A percentile compares a stretch with the other conserved stretches of the same genome.
phyloP scores from a whole-genome alignment of 257 asterid genomes.

The Plantago ovata region DNA sequence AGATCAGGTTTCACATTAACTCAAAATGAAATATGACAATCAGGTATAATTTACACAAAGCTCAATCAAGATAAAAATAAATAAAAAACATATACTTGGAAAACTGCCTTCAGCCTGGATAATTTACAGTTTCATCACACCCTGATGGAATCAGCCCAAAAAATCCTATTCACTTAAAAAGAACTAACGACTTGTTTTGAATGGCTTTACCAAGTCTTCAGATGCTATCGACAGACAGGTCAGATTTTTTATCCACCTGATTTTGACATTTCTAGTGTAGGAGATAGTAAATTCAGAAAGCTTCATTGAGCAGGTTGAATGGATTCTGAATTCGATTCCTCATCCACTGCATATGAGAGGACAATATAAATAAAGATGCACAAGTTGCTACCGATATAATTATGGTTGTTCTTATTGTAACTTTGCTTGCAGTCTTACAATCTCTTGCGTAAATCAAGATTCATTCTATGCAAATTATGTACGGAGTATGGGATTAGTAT shows the following conservation, averaged over 20 bases:
- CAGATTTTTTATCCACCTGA: conserved; percentile 34
- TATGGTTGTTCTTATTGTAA: neutral
- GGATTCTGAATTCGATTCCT: conserved; percentile 61
- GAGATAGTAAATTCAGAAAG: conserved; percentile 63
- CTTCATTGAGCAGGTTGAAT: conserved; percentile 70
- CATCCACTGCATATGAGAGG: conserved; percentile 34
- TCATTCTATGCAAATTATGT: neutral
- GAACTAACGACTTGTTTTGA: conserved; percentile 19
- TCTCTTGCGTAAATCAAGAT: no score
- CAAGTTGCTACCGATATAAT: neutral
- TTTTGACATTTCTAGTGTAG: conserved; percentile 44
- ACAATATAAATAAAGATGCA: conserved; percentile 12
- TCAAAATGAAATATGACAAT: no score
- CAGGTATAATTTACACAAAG: conserved; percentile 51
- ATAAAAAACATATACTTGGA: conserved; percentile 24
- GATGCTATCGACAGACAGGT: conserved; percentile 40
- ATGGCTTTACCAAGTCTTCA: conserved; percentile 28
- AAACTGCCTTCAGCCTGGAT: conserved; percentile 33
- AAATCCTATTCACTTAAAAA: conserved; percentile 27
- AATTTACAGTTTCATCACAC: conserved; percentile 44
- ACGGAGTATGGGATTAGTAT: no score
- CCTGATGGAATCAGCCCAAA: conserved; percentile 27
- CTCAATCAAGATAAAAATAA: conserved; percentile 29
- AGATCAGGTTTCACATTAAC: no score
- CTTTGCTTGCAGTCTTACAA: no score